phyloP scores from a whole-genome alignment of 1,284 basidiomycete genomes.

The Amylostereum areolatum region DNA sequence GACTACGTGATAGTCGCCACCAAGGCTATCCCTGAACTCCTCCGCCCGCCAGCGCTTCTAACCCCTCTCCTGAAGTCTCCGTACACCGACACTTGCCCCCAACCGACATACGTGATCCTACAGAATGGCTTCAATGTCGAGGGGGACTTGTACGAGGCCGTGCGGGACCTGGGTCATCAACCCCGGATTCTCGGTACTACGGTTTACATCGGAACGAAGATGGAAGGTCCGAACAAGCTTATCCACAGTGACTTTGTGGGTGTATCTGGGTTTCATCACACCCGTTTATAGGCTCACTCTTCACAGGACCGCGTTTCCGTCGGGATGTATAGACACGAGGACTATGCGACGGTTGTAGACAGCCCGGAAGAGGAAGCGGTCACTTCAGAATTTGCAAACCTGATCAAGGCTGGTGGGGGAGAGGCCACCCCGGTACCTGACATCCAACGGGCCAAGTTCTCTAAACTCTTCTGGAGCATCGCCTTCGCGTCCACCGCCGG shows the following conservation, averaged over 20 bases:
- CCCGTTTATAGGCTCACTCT: constrained; percentile 30
- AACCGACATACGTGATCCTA: constrained; percentile 62
- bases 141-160: constrained; percentile 51
- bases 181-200: constrained; percentile 51
- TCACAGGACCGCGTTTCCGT: constrained; percentile 43
- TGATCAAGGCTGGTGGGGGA: constrained; percentile 44
- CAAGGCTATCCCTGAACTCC: constrained; percentile 69
- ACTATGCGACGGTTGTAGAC: constrained; percentile 35
- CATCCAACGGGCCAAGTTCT: constrained; percentile 55
- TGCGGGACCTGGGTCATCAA: constrained; percentile 36
- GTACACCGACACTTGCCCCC: constrained; percentile 39
- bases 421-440: constrained; percentile 45
- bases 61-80: constrained; percentile 47
- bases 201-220: constrained; percentile 48
- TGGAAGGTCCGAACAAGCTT: constrained; percentile 40
- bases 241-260: constrained; percentile 48
- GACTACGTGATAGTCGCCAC: constrained; percentile 65
- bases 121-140: constrained; percentile 80
- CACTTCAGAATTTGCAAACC: constrained; percentile 39
- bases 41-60: constrained; percentile 51
- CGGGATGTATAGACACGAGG: constrained; percentile 46
- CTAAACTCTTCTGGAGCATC: constrained; percentile 64
- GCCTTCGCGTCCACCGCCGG: constrained; percentile 48
- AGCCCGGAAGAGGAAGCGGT: constrained; percentile 35
- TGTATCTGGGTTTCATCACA: constrained; percentile 32